Evolutionary conservation across 495 filamentous ascomycete species (phyloP).

Genomic region (Bombardia bombarda): DNA sequence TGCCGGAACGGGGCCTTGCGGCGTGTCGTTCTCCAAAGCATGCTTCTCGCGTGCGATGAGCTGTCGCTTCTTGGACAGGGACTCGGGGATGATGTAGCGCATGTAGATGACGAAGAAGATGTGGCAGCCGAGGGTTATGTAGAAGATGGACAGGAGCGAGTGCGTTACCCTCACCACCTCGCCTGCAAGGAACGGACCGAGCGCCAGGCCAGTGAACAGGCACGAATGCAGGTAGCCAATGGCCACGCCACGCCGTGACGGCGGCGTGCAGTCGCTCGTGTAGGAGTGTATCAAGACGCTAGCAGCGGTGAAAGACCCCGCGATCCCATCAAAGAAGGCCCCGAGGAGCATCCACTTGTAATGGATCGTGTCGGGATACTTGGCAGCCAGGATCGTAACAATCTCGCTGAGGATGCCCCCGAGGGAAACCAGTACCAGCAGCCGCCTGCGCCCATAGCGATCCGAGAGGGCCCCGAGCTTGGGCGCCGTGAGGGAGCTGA

Average conservation of each 20-base stretch:
- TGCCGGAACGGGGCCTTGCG: constrained; percentile 4
- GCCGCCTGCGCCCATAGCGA: constrained; percentile 67
- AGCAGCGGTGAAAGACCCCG: constrained; percentile 76
- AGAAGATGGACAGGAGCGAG: constrained; percentile 66
- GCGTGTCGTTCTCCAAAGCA: constrained; percentile 20
- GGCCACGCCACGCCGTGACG: constrained; percentile 67
- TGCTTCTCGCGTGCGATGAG: constrained; percentile 59
- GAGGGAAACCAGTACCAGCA: constrained; percentile 59
- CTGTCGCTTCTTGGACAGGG: constrained; percentile 61
- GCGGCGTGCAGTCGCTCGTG: constrained; percentile 77
- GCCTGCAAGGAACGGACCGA: constrained; percentile 74
- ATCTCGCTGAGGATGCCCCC: constrained; percentile 63
- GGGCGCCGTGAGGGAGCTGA: constrained; percentile 70
- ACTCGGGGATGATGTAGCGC: constrained; percentile 69
- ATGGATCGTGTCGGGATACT: constrained; percentile 59
- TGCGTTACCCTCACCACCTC: constrained; percentile 65
- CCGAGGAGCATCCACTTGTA: constrained; percentile 71
- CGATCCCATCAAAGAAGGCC: constrained; percentile 67
- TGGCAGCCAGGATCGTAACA: constrained; percentile 68
- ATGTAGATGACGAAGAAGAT: constrained; percentile 61
- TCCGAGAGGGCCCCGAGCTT: constrained; percentile 82
- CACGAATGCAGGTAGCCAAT: constrained; percentile 87
- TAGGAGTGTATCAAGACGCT: constrained; percentile 81
- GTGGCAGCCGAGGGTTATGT: constrained; percentile 64
- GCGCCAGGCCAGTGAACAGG: constrained; percentile 77